phyloP scores from a whole-genome alignment of 768 basidiomycete genomes.

The Hericium coralloides region DNA sequence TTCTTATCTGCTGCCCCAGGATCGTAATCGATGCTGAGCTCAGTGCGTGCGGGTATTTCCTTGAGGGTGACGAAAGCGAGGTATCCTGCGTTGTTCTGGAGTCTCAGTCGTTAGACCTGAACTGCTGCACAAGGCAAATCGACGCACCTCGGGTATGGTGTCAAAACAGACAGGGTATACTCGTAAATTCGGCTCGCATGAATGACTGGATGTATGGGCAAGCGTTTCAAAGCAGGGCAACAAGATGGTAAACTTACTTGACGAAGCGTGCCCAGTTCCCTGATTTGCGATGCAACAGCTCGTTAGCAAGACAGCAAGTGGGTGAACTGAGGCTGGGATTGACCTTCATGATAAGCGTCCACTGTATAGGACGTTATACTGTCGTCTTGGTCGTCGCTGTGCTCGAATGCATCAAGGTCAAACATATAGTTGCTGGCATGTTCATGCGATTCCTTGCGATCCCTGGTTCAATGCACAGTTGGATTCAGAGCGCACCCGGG shows the following conservation, averaged over 20 bases:
- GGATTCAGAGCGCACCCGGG: background rate
- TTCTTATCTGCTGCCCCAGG: slow-evolving; percentile 28
- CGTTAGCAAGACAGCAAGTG: background rate
- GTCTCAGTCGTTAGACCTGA: background rate
- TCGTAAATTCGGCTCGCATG: slow-evolving; percentile 50
- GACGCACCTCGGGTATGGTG: slow-evolving; percentile 42
- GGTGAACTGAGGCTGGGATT: slow-evolving; percentile 9
- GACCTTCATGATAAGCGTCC: slow-evolving; percentile 44
- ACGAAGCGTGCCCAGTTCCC: slow-evolving; percentile 75
- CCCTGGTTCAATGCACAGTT: slow-evolving; percentile 22
- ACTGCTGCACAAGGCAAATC: background rate
- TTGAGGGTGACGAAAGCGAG: slow-evolving; percentile 46
- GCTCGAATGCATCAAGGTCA: slow-evolving; percentile 50
- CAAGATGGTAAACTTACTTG: slow-evolving; percentile 38
- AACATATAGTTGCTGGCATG: slow-evolving; percentile 43
- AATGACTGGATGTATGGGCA: slow-evolving; percentile 41
- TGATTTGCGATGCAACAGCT: slow-evolving; percentile 17
- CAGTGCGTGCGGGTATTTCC: slow-evolving; percentile 40
- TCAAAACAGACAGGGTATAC: slow-evolving; percentile 58
- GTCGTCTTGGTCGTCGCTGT: slow-evolving; percentile 28
- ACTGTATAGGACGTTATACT: slow-evolving; percentile 38
- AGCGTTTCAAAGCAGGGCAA: background rate
- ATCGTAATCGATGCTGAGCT: slow-evolving; percentile 60
- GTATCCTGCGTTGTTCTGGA: slow-evolving; percentile 51
- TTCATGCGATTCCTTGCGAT: slow-evolving; percentile 32